Percentiles rank a stretch among this genome's conserved stretches.
Evolutionary conservation across 73 alveolate genomes (phyloP).

Genomic region (Paramecium caudatum): DNA sequence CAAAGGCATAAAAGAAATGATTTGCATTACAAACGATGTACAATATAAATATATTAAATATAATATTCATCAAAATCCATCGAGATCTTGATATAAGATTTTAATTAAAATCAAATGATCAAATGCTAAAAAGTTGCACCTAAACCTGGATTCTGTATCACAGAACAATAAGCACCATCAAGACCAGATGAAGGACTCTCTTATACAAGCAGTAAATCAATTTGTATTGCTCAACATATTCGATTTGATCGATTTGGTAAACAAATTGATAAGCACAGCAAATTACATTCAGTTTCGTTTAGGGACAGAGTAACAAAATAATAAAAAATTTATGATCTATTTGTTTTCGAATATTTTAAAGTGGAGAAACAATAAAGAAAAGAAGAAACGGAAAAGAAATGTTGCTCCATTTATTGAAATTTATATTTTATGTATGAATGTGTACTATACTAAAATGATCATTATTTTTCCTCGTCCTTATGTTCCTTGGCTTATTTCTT

Average conservation of each 20-base stretch:
- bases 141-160: neutral
- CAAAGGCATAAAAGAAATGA: slow-evolving; percentile 59
- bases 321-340: neutral
- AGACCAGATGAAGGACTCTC: slow-evolving; percentile 22
- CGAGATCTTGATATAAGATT: slow-evolving; percentile 4
- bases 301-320: slow-evolving; percentile 29
- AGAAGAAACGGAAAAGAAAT: neutral
- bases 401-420: neutral
- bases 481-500: slow-evolving; percentile 65
- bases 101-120: too few relatives aligned
- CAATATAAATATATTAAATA: neutral
- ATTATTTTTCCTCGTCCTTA: neutral
- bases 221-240: neutral
- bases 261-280: neutral
- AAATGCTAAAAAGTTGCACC: too few relatives aligned
- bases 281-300: neutral
- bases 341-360: neutral
- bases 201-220: neutral
- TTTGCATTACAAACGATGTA: slow-evolving; percentile 42
- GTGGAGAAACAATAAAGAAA: neutral
- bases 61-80: slow-evolving; percentile 42
- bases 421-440: slow-evolving; percentile 24
- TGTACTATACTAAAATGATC: slow-evolving; percentile 45
- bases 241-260: slow-evolving; percentile 22
- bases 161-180: neutral